These are phyloP conservation scores for Aureobasidium subglaciale DNA, from an alignment of 2,329 filamentous ascomycete genomes.

Conservation along the genomic window DNA sequence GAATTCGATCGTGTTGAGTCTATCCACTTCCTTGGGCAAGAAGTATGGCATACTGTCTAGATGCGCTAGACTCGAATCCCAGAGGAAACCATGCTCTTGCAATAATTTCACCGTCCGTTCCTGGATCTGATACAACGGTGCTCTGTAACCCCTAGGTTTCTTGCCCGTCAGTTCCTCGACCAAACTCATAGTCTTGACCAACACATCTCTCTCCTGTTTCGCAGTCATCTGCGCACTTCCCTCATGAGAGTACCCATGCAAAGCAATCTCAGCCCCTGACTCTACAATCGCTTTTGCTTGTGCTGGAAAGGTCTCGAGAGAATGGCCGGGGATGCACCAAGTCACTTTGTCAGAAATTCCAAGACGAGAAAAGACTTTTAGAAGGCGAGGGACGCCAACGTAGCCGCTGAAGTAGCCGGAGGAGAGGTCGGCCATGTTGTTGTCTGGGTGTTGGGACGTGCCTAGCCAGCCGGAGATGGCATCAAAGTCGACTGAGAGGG, in stretches of 20 bases:
- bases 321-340: slow-evolving; percentile 56
- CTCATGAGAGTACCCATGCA: slow-evolving; percentile 46
- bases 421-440: slow-evolving; percentile 50
- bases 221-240: slow-evolving; percentile 40
- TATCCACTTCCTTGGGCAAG: slow-evolving; percentile 34
- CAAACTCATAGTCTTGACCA: slow-evolving; percentile 42
- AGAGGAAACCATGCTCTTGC: slow-evolving; percentile 43
- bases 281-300: slow-evolving; percentile 45
- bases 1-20: slow-evolving; percentile 38
- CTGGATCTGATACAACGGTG: slow-evolving; percentile 45
- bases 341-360: slow-evolving; percentile 47
- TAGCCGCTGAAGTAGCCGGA: slow-evolving; percentile 50
- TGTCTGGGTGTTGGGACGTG: slow-evolving; percentile 46
- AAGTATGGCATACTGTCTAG: slow-evolving; percentile 46
- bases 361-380: slow-evolving; percentile 48
- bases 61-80: slow-evolving; percentile 46
- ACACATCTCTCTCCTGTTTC: slow-evolving; percentile 44
- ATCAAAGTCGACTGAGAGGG: slow-evolving; percentile 47
- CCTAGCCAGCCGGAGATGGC: slow-evolving; percentile 55
- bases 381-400: slow-evolving; percentile 50
- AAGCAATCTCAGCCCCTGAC: slow-evolving; percentile 47
- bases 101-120: slow-evolving; percentile 44
- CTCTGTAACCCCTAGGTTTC: slow-evolving; percentile 43
- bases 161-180: slow-evolving; percentile 39
- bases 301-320: slow-evolving; percentile 49